Percentiles rank a stretch among this genome's conserved stretches.
Conservation (phyloP, 2,329 filamentous ascomycete genomes). For the Grosmannia penicillata region DNA sequence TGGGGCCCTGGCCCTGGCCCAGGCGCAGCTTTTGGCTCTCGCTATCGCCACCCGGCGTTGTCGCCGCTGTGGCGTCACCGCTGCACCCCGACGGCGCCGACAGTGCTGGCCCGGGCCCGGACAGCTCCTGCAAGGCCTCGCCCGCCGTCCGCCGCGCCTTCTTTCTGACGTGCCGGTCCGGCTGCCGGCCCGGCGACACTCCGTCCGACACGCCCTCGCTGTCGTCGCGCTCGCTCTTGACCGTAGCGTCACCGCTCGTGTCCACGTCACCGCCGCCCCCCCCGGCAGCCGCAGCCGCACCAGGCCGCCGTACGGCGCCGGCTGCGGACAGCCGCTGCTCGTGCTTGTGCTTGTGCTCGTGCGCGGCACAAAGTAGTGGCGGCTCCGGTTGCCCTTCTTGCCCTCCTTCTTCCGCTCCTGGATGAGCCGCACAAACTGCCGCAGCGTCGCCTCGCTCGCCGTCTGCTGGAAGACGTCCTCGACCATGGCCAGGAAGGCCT, state of each 20-base stretch:
- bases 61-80: too few species aligned
- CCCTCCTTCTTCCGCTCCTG: constrained; percentile 41
- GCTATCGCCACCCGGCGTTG: neutral
- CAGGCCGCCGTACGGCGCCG: constrained; percentile 34
- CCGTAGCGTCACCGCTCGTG: neutral
- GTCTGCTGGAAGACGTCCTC: constrained; percentile 43
- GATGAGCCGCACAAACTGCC: constrained; percentile 35
- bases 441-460: constrained; percentile 34
- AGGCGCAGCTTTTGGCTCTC: too few species aligned
- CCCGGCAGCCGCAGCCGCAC: constrained; percentile 24
- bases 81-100: too few species aligned
- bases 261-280: too few species aligned
- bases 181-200: too few species aligned
- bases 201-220: neutral
- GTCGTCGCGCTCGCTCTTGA: neutral
- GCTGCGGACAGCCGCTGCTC: constrained; percentile 28
- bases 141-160: constrained; percentile 21
- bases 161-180: constrained; percentile 20
- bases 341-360: constrained; percentile 26
- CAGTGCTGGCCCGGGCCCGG: too few species aligned
- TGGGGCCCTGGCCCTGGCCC: too few species aligned
- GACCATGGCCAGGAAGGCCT: constrained; percentile 39
- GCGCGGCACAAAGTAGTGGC: constrained; percentile 38
- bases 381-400: constrained; percentile 34
- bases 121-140: too few species aligned